Evolutionary conservation across 163 green algal species (phyloP), one percentile per base, ranked within the genome.

Genomic region (Chlamydomonas reinhardtii): DNA sequence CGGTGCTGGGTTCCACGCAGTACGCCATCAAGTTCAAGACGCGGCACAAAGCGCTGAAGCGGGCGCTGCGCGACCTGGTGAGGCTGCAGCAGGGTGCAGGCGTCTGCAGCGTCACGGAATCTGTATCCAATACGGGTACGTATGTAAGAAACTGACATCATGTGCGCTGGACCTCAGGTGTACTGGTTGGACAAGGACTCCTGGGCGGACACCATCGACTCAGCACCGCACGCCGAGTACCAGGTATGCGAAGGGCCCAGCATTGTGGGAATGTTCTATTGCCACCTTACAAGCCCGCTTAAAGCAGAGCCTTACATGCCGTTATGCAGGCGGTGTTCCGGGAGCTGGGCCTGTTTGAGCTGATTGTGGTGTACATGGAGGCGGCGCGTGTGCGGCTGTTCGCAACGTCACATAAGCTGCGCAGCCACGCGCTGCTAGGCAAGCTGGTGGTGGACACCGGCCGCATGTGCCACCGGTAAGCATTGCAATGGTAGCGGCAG

Each of bases 291-390:
- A 48, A 48, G 39, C 5, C 5, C 39, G 39, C 39, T 48, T 48
- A 48, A 5, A 5, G 39, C 5, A 48, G 39, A 48, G 39, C 39
- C 39, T 14, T 56, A 17, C 48, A 2, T 17, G 6, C 1, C 1
- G 1, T 56, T 14, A 56, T 56, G 48, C 48, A 86, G 79, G 43
- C 19, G 19, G 69, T 87, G 35, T n/a, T 74, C 24, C 81, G 81
- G 22, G 81, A 87, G 81, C 29, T 87, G 71, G 71, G 71, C 59
- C 35, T 87, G 34, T 37, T 87, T 1, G 81, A 87, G 71, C 35
- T 75, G 59, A 1, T 87, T 31, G 71, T 81, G 35, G 24, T 31
- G 52, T 87, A 82, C 81, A 87, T 87, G 81, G 81, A 81, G 12
- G 71, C 81, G 5, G 39, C 81, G 25, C 81, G 81, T 14, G 81